phyloP scores from a whole-genome alignment of 2,329 filamentous ascomycete species.

The Eutypella sp. region DNA sequence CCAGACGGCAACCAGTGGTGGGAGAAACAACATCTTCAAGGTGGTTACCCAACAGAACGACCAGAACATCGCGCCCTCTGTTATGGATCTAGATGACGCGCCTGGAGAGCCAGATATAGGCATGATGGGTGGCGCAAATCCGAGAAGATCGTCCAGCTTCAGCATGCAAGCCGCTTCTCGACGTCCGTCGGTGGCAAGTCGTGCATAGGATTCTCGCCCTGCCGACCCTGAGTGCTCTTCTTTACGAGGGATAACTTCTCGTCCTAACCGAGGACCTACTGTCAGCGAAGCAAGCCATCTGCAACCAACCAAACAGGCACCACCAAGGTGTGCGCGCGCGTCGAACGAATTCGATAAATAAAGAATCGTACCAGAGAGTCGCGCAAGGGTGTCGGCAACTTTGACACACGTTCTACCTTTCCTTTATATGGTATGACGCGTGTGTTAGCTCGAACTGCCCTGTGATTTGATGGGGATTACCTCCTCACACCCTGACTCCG shows the following conservation, averaged over 20 bases:
- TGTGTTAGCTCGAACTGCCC: no score
- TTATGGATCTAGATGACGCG: conserved; percentile 48
- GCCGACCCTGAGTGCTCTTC: background rate
- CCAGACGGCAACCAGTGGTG: conserved; percentile 61
- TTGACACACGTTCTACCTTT: no score
- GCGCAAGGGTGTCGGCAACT: no score
- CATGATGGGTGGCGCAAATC: conserved; percentile 31
- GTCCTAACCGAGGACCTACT: background rate
- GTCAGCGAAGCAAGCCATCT: background rate
- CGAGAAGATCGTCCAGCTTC: conserved; percentile 42
- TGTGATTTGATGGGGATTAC: no score
- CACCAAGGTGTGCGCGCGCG: no score
- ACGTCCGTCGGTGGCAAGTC: conserved; percentile 41
- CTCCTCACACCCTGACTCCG: no score
- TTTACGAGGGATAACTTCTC: background rate
- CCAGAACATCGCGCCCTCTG: conserved; percentile 41
- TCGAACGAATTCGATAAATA: no score
- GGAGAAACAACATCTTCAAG: conserved; percentile 60
- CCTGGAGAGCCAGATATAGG: conserved; percentile 52
- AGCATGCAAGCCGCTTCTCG: conserved; percentile 38
- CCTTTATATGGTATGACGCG: no score
- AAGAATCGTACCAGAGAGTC: no score
- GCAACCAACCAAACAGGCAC: no score
- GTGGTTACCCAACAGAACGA: conserved; percentile 51
- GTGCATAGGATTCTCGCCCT: conserved; percentile 31